Evolutionary conservation across 306 rosid species (phyloP).

Genomic region (Prunus davidiana): DNA sequence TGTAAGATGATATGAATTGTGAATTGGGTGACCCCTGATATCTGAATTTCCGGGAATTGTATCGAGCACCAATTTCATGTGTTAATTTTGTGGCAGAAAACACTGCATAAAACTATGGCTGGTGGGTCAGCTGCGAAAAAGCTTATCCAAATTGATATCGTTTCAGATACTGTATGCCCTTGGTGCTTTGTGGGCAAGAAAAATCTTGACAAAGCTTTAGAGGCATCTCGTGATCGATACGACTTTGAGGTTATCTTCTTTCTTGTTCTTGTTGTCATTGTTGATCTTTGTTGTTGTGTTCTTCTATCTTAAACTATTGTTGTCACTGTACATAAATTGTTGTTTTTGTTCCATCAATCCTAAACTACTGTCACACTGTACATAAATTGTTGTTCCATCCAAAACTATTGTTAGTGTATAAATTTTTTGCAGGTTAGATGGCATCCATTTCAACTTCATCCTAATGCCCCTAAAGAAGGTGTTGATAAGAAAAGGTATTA

Average conservation of each 20-base stretch:
- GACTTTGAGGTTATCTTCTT: conserved; percentile 58
- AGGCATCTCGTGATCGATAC: conserved; percentile 57
- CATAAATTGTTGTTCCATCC: not conserved
- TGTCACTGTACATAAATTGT: not conserved
- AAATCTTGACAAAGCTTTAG: conserved; percentile 79
- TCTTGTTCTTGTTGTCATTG: not conserved
- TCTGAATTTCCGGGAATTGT: not conserved
- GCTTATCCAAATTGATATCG: conserved; percentile 59
- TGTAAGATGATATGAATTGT: not conserved
- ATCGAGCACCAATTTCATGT: not conserved
- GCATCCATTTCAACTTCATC: conserved; percentile 84
- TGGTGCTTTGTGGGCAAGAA: conserved; percentile 90
- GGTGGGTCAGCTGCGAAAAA: conserved; percentile 43
- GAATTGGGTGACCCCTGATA: not conserved
- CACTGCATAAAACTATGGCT: conserved; percentile 49
- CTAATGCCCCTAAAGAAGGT: conserved; percentile 84
- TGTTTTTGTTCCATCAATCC: not conserved
- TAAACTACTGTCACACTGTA: too few species aligned
- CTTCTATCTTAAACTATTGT: not conserved
- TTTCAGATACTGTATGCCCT: conserved; percentile 85
- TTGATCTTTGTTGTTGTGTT: not conserved
- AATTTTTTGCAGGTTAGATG: conserved; percentile 55
- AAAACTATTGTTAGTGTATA: conserved; percentile 4
- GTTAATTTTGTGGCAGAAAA: conserved; percentile 19
- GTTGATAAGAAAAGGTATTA: conserved; percentile 58